phyloP scores from a whole-genome alignment of 2,329 filamentous ascomycete genomes.

The Lojkania enalia region DNA sequence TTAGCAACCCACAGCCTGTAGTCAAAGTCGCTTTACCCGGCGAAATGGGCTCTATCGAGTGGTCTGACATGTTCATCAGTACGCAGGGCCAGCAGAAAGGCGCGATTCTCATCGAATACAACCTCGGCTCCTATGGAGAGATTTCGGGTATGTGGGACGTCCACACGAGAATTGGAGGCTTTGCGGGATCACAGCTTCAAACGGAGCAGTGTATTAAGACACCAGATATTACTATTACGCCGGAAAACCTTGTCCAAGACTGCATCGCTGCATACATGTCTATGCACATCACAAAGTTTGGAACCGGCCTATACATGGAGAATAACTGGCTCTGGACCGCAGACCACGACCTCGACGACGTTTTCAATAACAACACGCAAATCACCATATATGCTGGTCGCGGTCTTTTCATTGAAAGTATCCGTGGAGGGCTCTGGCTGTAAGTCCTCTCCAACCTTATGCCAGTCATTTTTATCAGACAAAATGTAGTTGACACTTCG shows the following conservation, averaged over 20 bases:
- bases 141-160: slow-evolving; percentile 82
- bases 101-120: slow-evolving; percentile 73
- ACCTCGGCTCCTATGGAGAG: slow-evolving; percentile 62
- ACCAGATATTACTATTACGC: slow-evolving; percentile 60
- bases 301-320: slow-evolving; percentile 72
- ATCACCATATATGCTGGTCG: slow-evolving; percentile 86
- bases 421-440: slow-evolving; percentile 46
- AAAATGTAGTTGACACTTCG: background rate
- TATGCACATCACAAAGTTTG: slow-evolving; percentile 55
- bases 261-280: slow-evolving; percentile 72
- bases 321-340: slow-evolving; percentile 93
- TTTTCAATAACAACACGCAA: slow-evolving; percentile 64
- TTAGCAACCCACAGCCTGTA: slow-evolving; percentile 61
- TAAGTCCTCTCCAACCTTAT: slow-evolving; percentile 44
- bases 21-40: slow-evolving; percentile 68
- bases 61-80: slow-evolving; percentile 72
- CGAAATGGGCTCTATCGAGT: slow-evolving; percentile 67
- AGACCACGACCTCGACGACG: slow-evolving; percentile 76
- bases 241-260: slow-evolving; percentile 55
- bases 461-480: background rate
- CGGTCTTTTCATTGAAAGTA: slow-evolving; percentile 71
- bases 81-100: slow-evolving; percentile 69
- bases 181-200: slow-evolving; percentile 76
- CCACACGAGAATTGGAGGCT: slow-evolving; percentile 81
- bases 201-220: slow-evolving; percentile 77